Evolutionary conservation across 176 grass and related monocot species (phyloP), one percentile per base, ranked within the genome.

Genomic region (Alopecurus myosuroides): DNA sequence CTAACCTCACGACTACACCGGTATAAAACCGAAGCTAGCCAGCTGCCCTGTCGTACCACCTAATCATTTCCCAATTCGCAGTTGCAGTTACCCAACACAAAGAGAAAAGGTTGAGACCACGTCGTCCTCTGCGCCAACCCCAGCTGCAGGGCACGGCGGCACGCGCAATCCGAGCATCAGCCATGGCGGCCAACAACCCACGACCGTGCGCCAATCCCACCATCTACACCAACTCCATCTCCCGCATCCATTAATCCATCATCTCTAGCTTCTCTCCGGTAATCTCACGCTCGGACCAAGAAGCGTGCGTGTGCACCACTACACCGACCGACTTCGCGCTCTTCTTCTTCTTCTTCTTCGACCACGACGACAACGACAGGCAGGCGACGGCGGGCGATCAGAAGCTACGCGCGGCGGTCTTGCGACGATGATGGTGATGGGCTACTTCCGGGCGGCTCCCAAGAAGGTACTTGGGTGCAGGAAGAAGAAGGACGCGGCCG

Each of bases 351-450:
- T 55, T 57, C 19, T n/a, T 55, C 60, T 3, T 9, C 60, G 13
- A 34, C 30, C 13, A 46, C 45, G 44, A 45, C 44, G 4, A 46
- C 12, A 4, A 48, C 45, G 45, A 2, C 56, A n/a, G 79, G 39
- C 34, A 53, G 42, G 1, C 45, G 39, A 17, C 20, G 0, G 51
- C 25, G 4, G 26, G 17, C 10, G 3, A 13, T 4, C 69, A 23
- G 34, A 40, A 62, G 53, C 14, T 52, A 69, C 42, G 12, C 62
- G 22, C 15, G 33, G 10, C 19, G 22, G 4, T 2, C 13, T 20
- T 23, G 23, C 8, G 77, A n/a, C 52, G 65, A 83, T 81, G 81
- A 88, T 84, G 89, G 77, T 87, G 75, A 84, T 92, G 80, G 70
- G 84, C n/a, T 92, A 92, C 84, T 72, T 92, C 56, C 69, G 76